phyloP scores from a whole-genome alignment of 2,329 filamentous ascomycete species.

The Xylariales sp. region DNA sequence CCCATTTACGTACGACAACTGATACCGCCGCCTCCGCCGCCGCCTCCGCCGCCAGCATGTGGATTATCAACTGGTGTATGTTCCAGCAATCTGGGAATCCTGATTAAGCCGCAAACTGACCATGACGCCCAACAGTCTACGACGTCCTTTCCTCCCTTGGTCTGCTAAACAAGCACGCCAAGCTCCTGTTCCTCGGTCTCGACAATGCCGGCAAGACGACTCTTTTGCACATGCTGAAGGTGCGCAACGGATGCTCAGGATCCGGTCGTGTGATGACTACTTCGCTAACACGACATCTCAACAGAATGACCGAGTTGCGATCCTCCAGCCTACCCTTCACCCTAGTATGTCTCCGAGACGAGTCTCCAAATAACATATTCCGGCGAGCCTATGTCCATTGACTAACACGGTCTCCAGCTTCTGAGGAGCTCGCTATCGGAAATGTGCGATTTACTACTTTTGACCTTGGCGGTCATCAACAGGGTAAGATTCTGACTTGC shows the following conservation, averaged over 20 bases:
- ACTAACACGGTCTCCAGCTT: slow-evolving; percentile 49
- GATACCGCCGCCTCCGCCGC: too few relatives aligned
- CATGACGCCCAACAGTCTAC: slow-evolving; percentile 57
- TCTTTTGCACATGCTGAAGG: slow-evolving; percentile 92
- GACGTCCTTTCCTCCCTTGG: slow-evolving; percentile 84
- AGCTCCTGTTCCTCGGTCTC: slow-evolving; percentile 87
- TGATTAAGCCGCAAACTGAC: slow-evolving; percentile 18
- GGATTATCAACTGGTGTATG: slow-evolving; percentile 95
- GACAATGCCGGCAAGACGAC: slow-evolving; percentile 96
- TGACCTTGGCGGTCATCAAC: slow-evolving; percentile 88
- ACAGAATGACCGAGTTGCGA: slow-evolving; percentile 87
- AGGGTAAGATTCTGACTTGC: slow-evolving; percentile 58
- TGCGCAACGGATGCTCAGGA: slow-evolving; percentile 37
- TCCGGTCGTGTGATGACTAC: background rate
- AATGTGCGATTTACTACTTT: slow-evolving; percentile 94
- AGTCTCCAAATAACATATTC: slow-evolving; percentile 7
- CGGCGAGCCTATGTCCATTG: slow-evolving; percentile 21
- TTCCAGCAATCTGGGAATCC: slow-evolving; percentile 17
- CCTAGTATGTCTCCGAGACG: slow-evolving; percentile 59
- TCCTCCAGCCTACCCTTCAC: slow-evolving; percentile 85
- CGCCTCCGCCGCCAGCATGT: slow-evolving; percentile 69
- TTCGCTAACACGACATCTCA: background rate
- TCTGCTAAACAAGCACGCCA: slow-evolving; percentile 91
- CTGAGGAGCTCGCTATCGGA: slow-evolving; percentile 87
- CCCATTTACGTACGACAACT: too few relatives aligned